Conservation (phyloP, 2,329 filamentous ascomycete species). For the Arthrobotrys entomopaga region DNA sequence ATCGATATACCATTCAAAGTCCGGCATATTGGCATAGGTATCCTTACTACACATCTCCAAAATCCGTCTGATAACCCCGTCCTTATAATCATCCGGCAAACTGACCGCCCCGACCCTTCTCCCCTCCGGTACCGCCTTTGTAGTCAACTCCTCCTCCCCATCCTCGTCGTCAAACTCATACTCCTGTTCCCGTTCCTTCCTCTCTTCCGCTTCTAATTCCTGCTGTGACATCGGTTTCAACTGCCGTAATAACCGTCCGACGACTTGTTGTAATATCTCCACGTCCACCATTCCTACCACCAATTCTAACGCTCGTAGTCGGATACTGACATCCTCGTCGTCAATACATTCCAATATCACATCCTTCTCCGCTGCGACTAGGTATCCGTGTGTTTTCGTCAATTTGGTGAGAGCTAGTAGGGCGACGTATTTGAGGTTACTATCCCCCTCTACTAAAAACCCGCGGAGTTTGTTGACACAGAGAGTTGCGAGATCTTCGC, state of each 20-base stretch:
- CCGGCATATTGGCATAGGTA: slow-evolving; percentile 83
- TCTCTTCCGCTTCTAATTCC: slow-evolving; percentile 59
- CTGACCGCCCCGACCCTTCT: slow-evolving; percentile 65
- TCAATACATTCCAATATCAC: slow-evolving; percentile 97
- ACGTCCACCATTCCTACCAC: slow-evolving; percentile 92
- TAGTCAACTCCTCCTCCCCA: slow-evolving; percentile 51
- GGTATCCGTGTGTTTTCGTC: slow-evolving; percentile 83
- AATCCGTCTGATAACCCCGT: slow-evolving; percentile 83
- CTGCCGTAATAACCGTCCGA: slow-evolving; percentile 87
- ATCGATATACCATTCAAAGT: slow-evolving; percentile 98
- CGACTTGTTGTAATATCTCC: slow-evolving; percentile 84
- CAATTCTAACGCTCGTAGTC: slow-evolving; percentile 88
- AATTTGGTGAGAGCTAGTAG: slow-evolving; percentile 95
- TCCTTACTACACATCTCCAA: slow-evolving; percentile 88
- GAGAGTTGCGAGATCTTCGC: slow-evolving; percentile 88
- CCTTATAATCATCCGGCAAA: slow-evolving; percentile 85
- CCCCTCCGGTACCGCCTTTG: slow-evolving; percentile 60
- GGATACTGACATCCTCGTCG: slow-evolving; percentile 93
- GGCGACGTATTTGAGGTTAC: slow-evolving; percentile 97
- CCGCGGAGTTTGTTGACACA: slow-evolving; percentile 92
- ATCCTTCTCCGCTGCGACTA: slow-evolving; percentile 92
- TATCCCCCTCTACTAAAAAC: slow-evolving; percentile 91
- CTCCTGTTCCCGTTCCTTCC: slow-evolving; percentile 66
- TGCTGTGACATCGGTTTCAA: slow-evolving; percentile 73
- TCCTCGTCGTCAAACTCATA: slow-evolving; percentile 67